phyloP scores from a whole-genome alignment of 352 stramenopile species.

The Saprolegnia parasitica region DNA sequence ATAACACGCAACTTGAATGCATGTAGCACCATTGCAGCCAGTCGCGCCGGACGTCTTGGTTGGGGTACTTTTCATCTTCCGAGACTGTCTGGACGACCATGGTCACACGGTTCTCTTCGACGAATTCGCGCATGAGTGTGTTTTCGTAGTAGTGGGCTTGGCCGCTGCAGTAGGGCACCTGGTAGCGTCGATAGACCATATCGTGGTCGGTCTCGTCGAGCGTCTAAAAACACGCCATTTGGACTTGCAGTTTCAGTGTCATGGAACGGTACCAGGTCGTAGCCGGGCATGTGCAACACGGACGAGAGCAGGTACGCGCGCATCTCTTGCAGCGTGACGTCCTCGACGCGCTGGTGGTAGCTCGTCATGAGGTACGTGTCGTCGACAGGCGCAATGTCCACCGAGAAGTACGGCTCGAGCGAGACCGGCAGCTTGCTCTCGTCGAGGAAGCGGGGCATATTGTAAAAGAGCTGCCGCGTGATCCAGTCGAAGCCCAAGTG shows the following conservation, averaged over 20 bases:
- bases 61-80: constrained; percentile 19
- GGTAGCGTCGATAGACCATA: constrained; percentile 13
- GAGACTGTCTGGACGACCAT: constrained; percentile 20
- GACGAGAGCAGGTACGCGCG: background rate
- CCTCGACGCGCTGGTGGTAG: constrained; percentile 9
- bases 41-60: background rate
- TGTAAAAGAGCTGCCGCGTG: constrained; percentile 14
- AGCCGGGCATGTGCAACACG: constrained; percentile 5
- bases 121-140: constrained; percentile 25
- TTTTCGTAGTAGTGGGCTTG: constrained; percentile 15
- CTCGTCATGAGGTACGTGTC: constrained; percentile 11
- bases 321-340: background rate
- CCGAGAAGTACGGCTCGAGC: constrained; percentile 2
- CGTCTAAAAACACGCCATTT: background rate
- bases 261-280: background rate
- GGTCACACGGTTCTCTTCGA: constrained; percentile 1
- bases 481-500: constrained; percentile 24
- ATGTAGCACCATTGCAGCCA: constrained; percentile 21
- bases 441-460: background rate
- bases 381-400: background rate
- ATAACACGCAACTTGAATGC: background rate
- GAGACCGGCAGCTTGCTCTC: background rate
- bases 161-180: background rate
- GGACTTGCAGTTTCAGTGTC: too few relatives aligned
- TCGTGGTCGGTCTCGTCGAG: background rate